Conservation (phyloP, 176 grass and related monocot species). For the Musa itinerans region DNA sequence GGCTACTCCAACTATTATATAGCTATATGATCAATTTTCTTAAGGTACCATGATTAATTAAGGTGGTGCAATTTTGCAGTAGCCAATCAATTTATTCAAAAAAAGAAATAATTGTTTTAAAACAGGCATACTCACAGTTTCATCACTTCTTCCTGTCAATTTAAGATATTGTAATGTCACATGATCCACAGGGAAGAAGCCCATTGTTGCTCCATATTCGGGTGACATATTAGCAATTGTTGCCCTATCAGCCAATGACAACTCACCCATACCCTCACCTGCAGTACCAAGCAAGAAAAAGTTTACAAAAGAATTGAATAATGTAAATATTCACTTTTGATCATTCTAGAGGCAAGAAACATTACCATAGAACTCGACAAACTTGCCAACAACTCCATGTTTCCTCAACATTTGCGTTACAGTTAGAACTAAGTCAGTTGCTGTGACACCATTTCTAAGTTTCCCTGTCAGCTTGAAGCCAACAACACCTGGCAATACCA, state of each 20-base stretch:
- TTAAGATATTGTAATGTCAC: slow-evolving; percentile 92
- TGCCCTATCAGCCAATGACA: slow-evolving; percentile 83
- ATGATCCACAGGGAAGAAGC: slow-evolving; percentile 95
- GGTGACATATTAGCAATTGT: slow-evolving; percentile 99
- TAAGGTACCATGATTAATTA: too few relatives aligned
- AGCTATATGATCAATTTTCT: too few relatives aligned
- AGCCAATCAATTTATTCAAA: too few relatives aligned
- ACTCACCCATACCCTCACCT: slow-evolving; percentile 91
- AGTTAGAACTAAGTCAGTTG: slow-evolving; percentile 87
- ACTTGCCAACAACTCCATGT: slow-evolving; percentile 91
- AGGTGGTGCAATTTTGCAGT: too few relatives aligned
- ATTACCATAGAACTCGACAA: slow-evolving; percentile 85
- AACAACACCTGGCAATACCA: slow-evolving; percentile 92
- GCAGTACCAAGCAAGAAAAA: slow-evolving; percentile 19
- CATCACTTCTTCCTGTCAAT: slow-evolving; percentile 77
- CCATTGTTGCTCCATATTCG: slow-evolving; percentile 98
- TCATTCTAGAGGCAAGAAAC: slow-evolving; percentile 2
- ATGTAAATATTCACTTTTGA: not conserved
- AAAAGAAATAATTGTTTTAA: not conserved
- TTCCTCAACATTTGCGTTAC: slow-evolving; percentile 93
- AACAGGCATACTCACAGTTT: slow-evolving; percentile 46
- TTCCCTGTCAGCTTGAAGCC: slow-evolving; percentile 76
- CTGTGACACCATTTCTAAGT: slow-evolving; percentile 60
- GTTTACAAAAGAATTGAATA: not conserved
- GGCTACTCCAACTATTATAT: too few relatives aligned